These are phyloP conservation scores for Blastocystis sp. DNA, from an alignment of 352 stramenopile species.

Conservation along the genomic window DNA sequence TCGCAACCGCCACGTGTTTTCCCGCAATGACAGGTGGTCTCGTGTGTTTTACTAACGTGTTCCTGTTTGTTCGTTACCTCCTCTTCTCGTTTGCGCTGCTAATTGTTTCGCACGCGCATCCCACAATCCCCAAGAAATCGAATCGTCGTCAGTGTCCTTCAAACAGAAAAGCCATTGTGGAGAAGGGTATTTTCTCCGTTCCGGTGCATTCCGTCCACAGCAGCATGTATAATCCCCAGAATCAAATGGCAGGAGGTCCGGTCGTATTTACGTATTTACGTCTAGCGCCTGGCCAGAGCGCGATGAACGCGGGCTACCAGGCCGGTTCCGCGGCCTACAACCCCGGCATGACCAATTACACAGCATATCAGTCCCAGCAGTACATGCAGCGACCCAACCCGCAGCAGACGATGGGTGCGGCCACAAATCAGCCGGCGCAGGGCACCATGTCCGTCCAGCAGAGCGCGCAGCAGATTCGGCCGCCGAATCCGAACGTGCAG, in stretches of 20 bases:
- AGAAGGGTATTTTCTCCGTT: no score
- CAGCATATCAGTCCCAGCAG: neutral
- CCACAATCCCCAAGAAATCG: no score
- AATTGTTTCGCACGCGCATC: no score
- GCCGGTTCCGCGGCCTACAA: neutral
- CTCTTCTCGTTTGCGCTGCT: no score
- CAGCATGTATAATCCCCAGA: neutral
- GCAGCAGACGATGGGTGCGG: neutral
- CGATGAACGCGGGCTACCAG: neutral
- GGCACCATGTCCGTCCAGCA: neutral
- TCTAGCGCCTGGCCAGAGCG: neutral
- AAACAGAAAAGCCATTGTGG: no score
- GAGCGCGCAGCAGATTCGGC: neutral
- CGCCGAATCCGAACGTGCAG: neutral
- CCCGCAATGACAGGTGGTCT: constrained; percentile 40
- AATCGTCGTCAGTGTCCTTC: no score
- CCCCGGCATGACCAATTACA: neutral
- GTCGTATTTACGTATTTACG: neutral
- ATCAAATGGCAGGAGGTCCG: neutral
- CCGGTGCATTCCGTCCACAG: no score
- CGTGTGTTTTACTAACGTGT: constrained; percentile 31
- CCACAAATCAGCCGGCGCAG: neutral
- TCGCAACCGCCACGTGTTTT: constrained; percentile 8
- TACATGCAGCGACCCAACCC: neutral
- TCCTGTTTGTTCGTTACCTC: neutral